Conservation (phyloP, 768 basidiomycete species). For the Rhizopogon sp. region DNA sequence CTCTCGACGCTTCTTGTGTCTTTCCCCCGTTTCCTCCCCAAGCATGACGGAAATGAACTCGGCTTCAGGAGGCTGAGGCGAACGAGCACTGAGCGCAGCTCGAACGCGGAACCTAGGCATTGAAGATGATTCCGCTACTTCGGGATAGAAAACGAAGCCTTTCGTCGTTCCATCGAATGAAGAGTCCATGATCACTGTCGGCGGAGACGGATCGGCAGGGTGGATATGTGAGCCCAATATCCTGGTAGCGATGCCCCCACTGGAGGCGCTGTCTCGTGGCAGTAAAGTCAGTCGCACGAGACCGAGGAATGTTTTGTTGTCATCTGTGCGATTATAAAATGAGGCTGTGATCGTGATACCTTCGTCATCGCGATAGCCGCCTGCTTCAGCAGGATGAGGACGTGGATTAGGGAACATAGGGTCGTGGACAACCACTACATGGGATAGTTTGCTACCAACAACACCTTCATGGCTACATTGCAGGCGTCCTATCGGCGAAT, state of each 20-base stretch:
- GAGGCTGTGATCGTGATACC: neutral
- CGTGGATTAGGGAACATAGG: neutral
- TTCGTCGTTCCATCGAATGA: neutral
- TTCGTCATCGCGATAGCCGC: neutral
- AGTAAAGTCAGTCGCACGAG: neutral
- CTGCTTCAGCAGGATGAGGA: neutral
- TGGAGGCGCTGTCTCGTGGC: neutral
- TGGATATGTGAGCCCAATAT: neutral
- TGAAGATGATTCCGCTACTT: neutral
- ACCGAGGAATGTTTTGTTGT: slow-evolving; percentile 1
- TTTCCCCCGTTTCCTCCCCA: neutral
- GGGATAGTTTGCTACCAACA: neutral
- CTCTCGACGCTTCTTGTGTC: neutral
- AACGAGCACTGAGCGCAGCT: neutral
- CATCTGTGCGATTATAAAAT: neutral
- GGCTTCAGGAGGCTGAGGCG: slow-evolving; percentile 1
- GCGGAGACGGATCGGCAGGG: neutral
- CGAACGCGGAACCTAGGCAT: neutral
- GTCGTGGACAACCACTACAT: neutral
- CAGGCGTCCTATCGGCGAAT: neutral
- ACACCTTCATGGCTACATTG: slow-evolving; percentile 1
- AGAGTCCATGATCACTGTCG: slow-evolving; percentile 1
- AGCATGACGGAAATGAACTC: neutral
- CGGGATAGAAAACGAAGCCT: slow-evolving; percentile 1
- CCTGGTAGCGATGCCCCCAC: neutral